Percentiles rank a stretch among this genome's conserved stretches.
These are phyloP conservation scores for Asterophora parasitica DNA, from an alignment of 768 basidiomycete genomes.

Conservation along the genomic window DNA sequence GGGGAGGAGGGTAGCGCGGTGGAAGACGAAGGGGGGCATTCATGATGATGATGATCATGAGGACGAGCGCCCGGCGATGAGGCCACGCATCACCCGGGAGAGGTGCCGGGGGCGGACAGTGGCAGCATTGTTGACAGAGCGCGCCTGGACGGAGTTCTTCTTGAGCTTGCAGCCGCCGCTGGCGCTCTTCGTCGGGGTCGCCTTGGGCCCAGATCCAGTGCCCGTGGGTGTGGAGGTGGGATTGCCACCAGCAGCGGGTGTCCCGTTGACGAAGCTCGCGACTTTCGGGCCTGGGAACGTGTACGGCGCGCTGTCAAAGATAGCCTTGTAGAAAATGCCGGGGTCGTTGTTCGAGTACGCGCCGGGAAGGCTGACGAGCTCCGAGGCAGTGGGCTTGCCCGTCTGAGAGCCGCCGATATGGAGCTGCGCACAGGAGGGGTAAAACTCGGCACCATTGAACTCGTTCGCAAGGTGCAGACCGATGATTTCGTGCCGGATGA, in stretches of 20 bases:
- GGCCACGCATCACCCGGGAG: constrained; percentile 27
- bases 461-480: constrained; percentile 62
- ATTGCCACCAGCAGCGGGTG: constrained; percentile 2
- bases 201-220: background rate
- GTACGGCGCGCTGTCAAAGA: constrained; percentile 32
- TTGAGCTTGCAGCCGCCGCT: constrained; percentile 19
- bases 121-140: background rate
- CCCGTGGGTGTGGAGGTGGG: constrained; percentile 9
- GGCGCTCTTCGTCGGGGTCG: constrained; percentile 5
- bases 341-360: constrained; percentile 68
- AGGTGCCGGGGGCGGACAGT: constrained; percentile 21
- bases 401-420: constrained; percentile 49
- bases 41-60: constrained; percentile 1
- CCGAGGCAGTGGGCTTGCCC: constrained; percentile 38
- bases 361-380: constrained; percentile 66
- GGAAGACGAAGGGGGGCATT: background rate
- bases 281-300: constrained; percentile 50
- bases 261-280: constrained; percentile 33
- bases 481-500: constrained; percentile 78
- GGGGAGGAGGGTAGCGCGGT: background rate
- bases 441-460: constrained; percentile 71
- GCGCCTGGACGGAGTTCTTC: constrained; percentile 8
- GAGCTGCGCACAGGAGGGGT: constrained; percentile 65
- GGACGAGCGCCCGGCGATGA: constrained; percentile 11
- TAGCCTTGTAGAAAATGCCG: constrained; percentile 59